Base-by-base conservation (phyloP, 495 filamentous ascomycete genomes). In the Melanomma pulvis-pyrius region DNA sequence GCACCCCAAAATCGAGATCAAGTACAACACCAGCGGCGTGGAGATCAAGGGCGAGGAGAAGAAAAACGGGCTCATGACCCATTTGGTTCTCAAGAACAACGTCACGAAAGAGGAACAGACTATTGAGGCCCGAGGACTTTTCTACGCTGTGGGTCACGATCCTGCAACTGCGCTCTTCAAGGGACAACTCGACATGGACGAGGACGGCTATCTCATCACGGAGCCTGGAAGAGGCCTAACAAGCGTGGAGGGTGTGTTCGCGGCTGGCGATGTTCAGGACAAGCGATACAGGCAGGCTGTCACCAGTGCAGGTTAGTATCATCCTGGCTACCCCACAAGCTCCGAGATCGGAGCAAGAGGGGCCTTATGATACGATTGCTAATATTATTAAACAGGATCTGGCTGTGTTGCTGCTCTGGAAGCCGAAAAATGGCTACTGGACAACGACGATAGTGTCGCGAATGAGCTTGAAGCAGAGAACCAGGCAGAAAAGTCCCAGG, bases 201-300 rank as follows among this genome's bases (percentile, higher is more conserved):
- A 83, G 50, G 94, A 98, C 60, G 86, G 87, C 6, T 99, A 99
- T 75, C 87, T 99, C 39, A 73, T 93, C 68, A 98, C 96, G 46
- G 84, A 90, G 77, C 88, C 93, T 2, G 94, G 94, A 29, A 93
- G 92, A 54, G 91, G 91, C 68, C 83, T 87, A 68, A 99, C 94
- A 47, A 96, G 86, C 75, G 76, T 96, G 5, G 86, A 92, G 75
- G 94, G 94, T 73, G 91, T 99, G 9, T 99, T 98, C 76, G 94
- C 94, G 55, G 93, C 93, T 48, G 94, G 94, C 54, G 94, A 99
- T 74, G 94, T 99, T 21, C 96, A 98, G 81, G 96, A 99, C 75
- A 98, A 97, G 86, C 87, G 89, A 72, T 99, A 99, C 78, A 85
- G 96, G 74, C 94, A 98, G 81, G 94, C 94, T 59, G 93, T 98